phyloP scores from a whole-genome alignment of 352 stramenopile species.

The Phytophthora melonis region DNA sequence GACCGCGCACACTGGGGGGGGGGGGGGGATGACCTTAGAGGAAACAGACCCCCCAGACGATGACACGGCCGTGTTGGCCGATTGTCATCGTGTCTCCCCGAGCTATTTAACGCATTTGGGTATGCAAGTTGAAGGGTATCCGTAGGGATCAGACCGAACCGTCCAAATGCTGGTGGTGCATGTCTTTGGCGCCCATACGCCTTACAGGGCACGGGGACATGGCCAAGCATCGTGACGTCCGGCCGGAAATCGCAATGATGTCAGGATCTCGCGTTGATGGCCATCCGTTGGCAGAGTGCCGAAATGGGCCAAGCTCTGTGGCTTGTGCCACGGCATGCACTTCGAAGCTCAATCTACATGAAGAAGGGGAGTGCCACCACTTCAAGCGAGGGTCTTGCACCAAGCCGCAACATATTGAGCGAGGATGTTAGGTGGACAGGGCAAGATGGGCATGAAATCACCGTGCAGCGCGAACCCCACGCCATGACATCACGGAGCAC shows the following conservation, averaged over 20 bases:
- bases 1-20: neutral
- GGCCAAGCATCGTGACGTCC: constrained; percentile 37
- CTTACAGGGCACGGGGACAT: no score
- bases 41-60: constrained; percentile 35
- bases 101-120: constrained; percentile 31
- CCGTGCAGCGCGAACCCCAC: neutral
- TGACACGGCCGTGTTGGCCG: constrained; percentile 26
- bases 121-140: constrained; percentile 16
- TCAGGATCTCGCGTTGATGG: constrained; percentile 13
- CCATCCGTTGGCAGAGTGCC: neutral
- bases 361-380: neutral
- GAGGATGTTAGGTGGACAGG: neutral
- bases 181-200: constrained; percentile 34
- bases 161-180: constrained; percentile 26
- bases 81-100: constrained; percentile 27
- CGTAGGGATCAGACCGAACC: constrained; percentile 21
- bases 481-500: constrained; percentile 15
- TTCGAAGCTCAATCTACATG: neutral
- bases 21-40: constrained; percentile 22
- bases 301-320: neutral
- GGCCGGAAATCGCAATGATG: constrained; percentile 38
- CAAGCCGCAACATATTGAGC: neutral
- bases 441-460: neutral
- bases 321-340: neutral
- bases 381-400: neutral